Evolutionary conservation across 495 filamentous ascomycete species (phyloP).

Genomic region (Neurospora intermedia): DNA sequence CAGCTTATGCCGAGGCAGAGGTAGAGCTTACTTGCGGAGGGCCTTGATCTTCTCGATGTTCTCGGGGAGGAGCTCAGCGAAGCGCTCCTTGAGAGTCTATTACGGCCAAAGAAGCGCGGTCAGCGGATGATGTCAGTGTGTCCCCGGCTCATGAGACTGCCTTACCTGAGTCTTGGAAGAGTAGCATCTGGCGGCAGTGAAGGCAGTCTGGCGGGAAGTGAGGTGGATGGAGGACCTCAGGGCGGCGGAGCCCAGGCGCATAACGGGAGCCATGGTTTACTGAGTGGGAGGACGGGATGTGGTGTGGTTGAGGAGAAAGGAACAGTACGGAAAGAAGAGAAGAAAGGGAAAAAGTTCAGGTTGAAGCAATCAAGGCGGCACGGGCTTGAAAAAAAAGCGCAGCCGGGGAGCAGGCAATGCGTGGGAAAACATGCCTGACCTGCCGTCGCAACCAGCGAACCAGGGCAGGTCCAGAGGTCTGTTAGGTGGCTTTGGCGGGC

Average conservation of each 20-base stretch:
- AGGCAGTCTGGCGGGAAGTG: slow-evolving; percentile 53
- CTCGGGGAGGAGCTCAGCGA: slow-evolving; percentile 85
- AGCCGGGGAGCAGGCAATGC: not conserved
- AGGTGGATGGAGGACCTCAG: slow-evolving; percentile 60
- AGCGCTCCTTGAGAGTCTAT: slow-evolving; percentile 95
- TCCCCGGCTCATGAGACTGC: slow-evolving; percentile 10
- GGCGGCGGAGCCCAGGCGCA: slow-evolving; percentile 64
- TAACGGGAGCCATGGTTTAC: slow-evolving; percentile 61
- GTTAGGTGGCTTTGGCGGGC: not conserved
- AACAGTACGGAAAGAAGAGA: slow-evolving; percentile 17
- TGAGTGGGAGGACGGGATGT: slow-evolving; percentile 9
- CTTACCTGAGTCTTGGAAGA: slow-evolving; percentile 82
- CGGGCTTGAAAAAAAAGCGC: slow-evolving; percentile 21
- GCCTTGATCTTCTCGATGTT: slow-evolving; percentile 99
- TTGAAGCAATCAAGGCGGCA: slow-evolving; percentile 11
- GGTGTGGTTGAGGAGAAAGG: slow-evolving; percentile 15
- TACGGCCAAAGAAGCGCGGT: slow-evolving; percentile 14
- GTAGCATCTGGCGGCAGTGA: slow-evolving; percentile 79
- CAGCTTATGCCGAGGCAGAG: not conserved
- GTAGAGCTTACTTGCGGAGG: slow-evolving; percentile 66
- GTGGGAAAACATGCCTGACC: not conserved
- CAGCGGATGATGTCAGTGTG: slow-evolving; percentile 18
- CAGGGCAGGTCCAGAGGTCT: not conserved
- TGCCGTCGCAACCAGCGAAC: not conserved
- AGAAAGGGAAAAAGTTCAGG: slow-evolving; percentile 13